Evolutionary conservation across 441 rosid genomes (phyloP), one percentile per base, ranked within the genome.

Genomic region (Corymbia citriodora): DNA sequence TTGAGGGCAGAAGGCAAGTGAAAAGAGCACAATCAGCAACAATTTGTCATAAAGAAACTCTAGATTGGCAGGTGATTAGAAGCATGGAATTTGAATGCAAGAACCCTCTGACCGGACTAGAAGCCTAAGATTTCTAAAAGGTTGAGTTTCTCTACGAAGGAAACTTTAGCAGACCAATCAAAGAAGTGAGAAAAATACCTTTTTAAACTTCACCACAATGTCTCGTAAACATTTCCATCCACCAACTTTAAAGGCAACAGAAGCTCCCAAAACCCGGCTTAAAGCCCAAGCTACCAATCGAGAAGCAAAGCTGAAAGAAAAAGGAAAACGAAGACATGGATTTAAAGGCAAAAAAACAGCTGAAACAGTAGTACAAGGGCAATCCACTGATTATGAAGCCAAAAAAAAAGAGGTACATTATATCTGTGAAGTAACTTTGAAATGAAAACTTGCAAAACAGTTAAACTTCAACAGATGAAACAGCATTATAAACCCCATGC

Each of bases 211-310:
- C 92, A 98, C 97, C 65, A 95, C 94, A 7, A 98, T 94, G 91
- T 98, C 99, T 89, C 95, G 95, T 85, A 98, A 93, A 89, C 98
- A 97, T 95, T 97, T 98, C 99, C 99, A 98, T 89, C 99, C 98
- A 52, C 97, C 97, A 93, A 97, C 94, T 48, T 98, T 97, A 87
- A 98, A 96, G 90, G 92, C 94, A 91, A 98, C 95, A 50, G 98
- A 95, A 74, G 95, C 99, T 93, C 99, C 97, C 36, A 97, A n/a
- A 36, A 96, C 92, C 89, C 96, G 94, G 94, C 99, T 95, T 91
- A 97, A 93, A 92, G 97, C 92, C 98, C 95, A 98, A 29, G 99
- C 99, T 91, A 95, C 92, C 94, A 97, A 89, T 93, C 99, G 96
- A 85, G 99, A 96, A 90, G 97, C 96, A 92, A 97, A 94, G 93